phyloP scores from a whole-genome alignment of 441 rosid genomes.

The Arabidopsis lyrata region DNA sequence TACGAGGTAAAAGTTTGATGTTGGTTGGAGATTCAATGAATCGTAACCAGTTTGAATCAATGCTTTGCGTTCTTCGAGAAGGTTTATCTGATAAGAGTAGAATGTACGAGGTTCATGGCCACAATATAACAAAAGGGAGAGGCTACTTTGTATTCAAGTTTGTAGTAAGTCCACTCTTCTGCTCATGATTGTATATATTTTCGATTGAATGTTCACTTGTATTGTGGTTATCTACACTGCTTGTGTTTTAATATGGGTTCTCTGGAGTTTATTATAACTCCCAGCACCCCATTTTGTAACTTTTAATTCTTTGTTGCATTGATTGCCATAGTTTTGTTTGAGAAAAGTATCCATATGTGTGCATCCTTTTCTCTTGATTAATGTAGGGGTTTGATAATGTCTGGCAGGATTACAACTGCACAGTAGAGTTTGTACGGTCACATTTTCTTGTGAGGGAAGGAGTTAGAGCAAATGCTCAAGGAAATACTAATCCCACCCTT shows the following conservation, averaged over 20 bases:
- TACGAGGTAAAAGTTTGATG: conserved; percentile 83
- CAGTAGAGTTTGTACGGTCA: conserved; percentile 88
- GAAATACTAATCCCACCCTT: conserved; percentile 80
- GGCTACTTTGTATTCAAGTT: conserved; percentile 80
- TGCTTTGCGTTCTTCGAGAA: conserved; percentile 84
- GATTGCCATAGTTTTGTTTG: not conserved
- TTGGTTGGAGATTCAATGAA: conserved; percentile 96
- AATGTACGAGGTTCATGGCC: conserved; percentile 82
- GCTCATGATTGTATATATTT: conserved; percentile 3
- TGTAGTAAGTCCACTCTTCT: conserved; percentile 52
- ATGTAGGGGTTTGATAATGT: conserved; percentile 1
- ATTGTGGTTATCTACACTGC: not conserved
- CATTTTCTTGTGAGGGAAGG: conserved; percentile 98
- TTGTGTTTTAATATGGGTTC: not conserved
- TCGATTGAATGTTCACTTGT: not conserved
- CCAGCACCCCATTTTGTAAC: not conserved
- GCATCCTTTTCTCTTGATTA: conserved; percentile 19
- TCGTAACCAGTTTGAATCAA: conserved; percentile 88
- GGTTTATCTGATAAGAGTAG: conserved; percentile 68
- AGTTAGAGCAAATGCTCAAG: conserved; percentile 65
- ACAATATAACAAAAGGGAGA: conserved; percentile 84
- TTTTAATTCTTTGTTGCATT: not conserved
- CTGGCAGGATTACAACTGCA: conserved; percentile 79
- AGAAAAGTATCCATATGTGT: conserved; percentile 1
- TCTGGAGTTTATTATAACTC: not conserved